These are phyloP conservation scores for Rasamsonia emersonii DNA, from an alignment of 2,329 filamentous ascomycete genomes.

Conservation along the genomic window DNA sequence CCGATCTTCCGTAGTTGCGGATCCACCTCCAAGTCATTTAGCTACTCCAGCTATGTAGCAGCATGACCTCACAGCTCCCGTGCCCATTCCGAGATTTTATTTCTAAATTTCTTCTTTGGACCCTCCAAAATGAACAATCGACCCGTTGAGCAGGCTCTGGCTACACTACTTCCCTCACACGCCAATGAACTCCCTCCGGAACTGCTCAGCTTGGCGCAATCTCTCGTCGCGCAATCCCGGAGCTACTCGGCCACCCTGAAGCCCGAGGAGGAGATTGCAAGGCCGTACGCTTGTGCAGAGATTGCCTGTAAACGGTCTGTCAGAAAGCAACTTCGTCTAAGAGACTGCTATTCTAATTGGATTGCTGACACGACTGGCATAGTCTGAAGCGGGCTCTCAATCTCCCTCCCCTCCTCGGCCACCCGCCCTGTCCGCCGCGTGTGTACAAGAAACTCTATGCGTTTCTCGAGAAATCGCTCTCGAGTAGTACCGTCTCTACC, in stretches of 20 bases:
- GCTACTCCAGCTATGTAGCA: too few species aligned
- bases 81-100: too few species aligned
- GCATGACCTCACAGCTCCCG: too few species aligned
- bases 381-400: conserved; percentile 69
- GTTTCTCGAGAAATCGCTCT: conserved; percentile 67
- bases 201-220: conserved; percentile 63
- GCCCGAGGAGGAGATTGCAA: conserved; percentile 78
- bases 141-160: conserved; percentile 63
- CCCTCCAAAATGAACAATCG: conserved; percentile 61
- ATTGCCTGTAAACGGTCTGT: conserved; percentile 75
- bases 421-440: conserved; percentile 68
- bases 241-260: conserved; percentile 69
- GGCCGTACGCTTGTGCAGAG: conserved; percentile 75
- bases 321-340: neutral
- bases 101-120: too few species aligned
- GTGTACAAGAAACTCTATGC: conserved; percentile 77
- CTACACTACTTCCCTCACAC: conserved; percentile 66
- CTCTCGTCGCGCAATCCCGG: conserved; percentile 71
- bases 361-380: neutral
- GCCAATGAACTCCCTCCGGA: conserved; percentile 57
- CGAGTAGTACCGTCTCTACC: conserved; percentile 22
- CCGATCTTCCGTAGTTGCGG: too few species aligned
- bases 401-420: conserved; percentile 65
- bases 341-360: neutral
- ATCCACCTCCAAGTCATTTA: too few species aligned